Evolutionary conservation across 306 rosid genomes (phyloP), one percentile per base, ranked within the genome.

Genomic region (Comarum palustre): DNA sequence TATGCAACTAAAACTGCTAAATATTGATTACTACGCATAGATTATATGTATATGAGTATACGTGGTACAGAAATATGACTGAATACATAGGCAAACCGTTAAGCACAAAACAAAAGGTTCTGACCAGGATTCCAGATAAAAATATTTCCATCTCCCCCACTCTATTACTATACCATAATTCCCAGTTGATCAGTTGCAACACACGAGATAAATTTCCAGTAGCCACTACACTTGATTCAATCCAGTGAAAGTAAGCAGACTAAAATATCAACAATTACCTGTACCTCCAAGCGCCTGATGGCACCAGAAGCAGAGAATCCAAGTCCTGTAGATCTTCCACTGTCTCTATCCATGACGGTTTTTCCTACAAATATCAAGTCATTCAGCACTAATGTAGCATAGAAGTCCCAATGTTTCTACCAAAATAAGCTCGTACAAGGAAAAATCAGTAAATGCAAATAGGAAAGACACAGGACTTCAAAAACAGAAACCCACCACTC

Each of bases 251-350:
- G 34, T 3, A 19, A 25, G 2, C 29, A 27, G 6, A 10, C 1
- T 14, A 39, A 13, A 22, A 73, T 11, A 74, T 34, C 55, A 54
- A 20, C 17, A 51, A 48, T 50, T 88, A 95, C 99, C 96, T 91
- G 89, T 51, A 91, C 93, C 77, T 91, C 96, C 81, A 91, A 77
- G 57, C 93, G 96, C 80, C 90, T 93, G 48, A 91, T 80, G 39
- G 99, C 99, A 87, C 90, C 88, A 20, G 96, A 83, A 2, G 96
- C 90, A 54, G 90, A 27, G 82, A 91, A 91, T 41, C 90, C 99
- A 80, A 91, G 92, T 61, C 99, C 99, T 78, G 93, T 86, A 66
- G 97, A 90, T 84, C 90, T 88, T 42, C 96, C 96, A 51, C 88
- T 75, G 2, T 90, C 97, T 47, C 93, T 90, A 65, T 94, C 97